phyloP scores from a whole-genome alignment of 768 basidiomycete genomes.

The Rhodotorula diobovata region DNA sequence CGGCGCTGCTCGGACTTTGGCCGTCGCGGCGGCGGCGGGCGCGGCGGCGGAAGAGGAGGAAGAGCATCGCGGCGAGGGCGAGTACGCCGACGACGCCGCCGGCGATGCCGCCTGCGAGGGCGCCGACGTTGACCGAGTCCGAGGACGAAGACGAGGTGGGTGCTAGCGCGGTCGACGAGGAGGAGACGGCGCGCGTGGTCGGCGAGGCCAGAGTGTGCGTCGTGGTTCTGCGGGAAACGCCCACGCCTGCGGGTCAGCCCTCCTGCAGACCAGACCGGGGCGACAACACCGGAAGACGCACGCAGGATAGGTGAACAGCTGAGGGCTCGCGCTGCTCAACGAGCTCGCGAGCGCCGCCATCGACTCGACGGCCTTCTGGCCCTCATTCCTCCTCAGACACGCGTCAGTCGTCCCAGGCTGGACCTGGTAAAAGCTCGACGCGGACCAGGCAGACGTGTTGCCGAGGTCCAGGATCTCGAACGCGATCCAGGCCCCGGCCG shows the following conservation, averaged over 20 bases:
- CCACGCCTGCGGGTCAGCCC: neutral
- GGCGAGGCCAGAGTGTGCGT: neutral
- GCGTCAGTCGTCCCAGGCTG: slow-evolving; percentile 13
- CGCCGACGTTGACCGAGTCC: neutral
- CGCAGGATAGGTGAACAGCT: slow-evolving; percentile 3
- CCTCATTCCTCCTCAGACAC: slow-evolving; percentile 1
- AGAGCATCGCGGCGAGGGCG: neutral
- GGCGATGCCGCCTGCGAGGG: slow-evolving; percentile 1
- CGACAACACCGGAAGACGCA: neutral
- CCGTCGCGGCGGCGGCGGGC: neutral
- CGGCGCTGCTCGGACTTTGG: neutral
- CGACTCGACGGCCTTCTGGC: neutral
- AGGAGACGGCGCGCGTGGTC: neutral
- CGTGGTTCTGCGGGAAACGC: neutral
- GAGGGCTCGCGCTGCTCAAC: neutral
- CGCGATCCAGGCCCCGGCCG: slow-evolving; percentile 11
- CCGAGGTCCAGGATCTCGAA: neutral
- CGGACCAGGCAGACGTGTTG: neutral
- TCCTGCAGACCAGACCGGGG: too few relatives aligned
- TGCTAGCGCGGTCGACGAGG: too few relatives aligned
- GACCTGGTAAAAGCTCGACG: neutral
- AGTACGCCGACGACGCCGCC: neutral
- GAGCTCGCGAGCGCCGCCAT: slow-evolving; percentile 1
- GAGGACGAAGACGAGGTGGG: neutral
- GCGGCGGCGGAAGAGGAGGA: neutral